A percentile compares a stretch with the other conserved stretches of the same genome.
Evolutionary conservation across 2,329 filamentous ascomycete genomes (phyloP).

Genomic region (Aspergillus clavatus): DNA sequence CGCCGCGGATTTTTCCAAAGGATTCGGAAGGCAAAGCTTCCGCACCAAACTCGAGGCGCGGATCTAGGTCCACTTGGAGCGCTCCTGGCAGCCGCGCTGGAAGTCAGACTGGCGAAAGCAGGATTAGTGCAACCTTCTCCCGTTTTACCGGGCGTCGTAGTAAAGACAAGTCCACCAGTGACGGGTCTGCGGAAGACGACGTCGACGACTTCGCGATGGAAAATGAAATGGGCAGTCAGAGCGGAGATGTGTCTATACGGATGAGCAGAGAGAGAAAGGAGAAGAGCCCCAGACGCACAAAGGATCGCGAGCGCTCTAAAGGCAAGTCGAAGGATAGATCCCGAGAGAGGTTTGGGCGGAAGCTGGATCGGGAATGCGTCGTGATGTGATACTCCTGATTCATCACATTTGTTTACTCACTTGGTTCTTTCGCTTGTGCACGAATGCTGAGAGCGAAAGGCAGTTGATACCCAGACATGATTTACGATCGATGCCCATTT

Average conservation of each 20-base stretch:
- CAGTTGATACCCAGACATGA: slow-evolving; percentile 9
- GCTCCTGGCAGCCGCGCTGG: slow-evolving; percentile 32
- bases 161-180: slow-evolving; percentile 26
- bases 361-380: slow-evolving; percentile 41
- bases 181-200: slow-evolving; percentile 24
- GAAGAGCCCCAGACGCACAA: slow-evolving; percentile 19
- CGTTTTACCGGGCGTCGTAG: slow-evolving; percentile 32
- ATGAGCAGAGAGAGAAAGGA: slow-evolving; percentile 20
- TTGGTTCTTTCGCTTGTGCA: slow-evolving; percentile 1
- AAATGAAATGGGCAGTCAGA: slow-evolving; percentile 13
- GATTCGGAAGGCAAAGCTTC: slow-evolving; percentile 20
- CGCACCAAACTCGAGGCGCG: slow-evolving; percentile 26
- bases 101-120: slow-evolving; percentile 34
- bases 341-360: slow-evolving; percentile 32
- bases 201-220: slow-evolving; percentile 22
- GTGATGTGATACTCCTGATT: slow-evolving; percentile 31
- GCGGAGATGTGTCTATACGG: slow-evolving; percentile 13
- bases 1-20: slow-evolving; percentile 22
- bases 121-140: slow-evolving; percentile 33
- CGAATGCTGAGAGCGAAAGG: neutral
- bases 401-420: neutral
- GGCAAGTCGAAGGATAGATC: slow-evolving; percentile 31
- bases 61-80: slow-evolving; percentile 27
- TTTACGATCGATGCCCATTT: slow-evolving; percentile 1
- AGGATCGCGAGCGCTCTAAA: slow-evolving; percentile 18